Conservation (phyloP, 345 rosid genomes). For the Melaleuca quinquenervia region DNA sequence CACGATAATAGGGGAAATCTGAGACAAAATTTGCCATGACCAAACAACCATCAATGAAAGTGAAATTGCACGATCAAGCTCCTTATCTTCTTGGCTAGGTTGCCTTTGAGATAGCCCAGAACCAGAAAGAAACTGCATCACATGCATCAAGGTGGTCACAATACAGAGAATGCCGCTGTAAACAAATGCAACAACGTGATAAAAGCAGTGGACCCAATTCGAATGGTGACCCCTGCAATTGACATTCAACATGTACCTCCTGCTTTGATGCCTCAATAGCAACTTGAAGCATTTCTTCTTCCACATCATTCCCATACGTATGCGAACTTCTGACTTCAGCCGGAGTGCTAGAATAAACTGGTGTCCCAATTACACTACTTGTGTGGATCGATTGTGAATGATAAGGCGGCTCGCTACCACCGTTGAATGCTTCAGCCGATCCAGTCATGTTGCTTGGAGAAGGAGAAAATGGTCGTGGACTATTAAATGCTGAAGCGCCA, state of each 20-base stretch:
- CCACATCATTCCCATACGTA: constrained; percentile 24
- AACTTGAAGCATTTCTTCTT: constrained; percentile 62
- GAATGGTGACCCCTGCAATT: neutral
- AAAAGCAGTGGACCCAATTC: neutral
- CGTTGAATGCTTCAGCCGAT: constrained; percentile 12
- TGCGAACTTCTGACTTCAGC: constrained; percentile 18
- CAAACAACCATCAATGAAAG: constrained; percentile 58
- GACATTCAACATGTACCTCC: constrained; percentile 17
- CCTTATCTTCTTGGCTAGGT: constrained; percentile 50
- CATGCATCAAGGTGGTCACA: neutral
- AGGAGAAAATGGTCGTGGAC: constrained; percentile 9
- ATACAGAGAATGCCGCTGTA: neutral
- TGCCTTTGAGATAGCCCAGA: constrained; percentile 20
- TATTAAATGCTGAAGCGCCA: constrained; percentile 28
- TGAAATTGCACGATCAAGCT: constrained; percentile 61
- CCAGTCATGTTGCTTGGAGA: constrained; percentile 26
- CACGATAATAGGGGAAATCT: neutral
- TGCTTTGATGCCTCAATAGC: constrained; percentile 77
- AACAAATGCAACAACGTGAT: neutral
- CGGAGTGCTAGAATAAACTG: constrained; percentile 17
- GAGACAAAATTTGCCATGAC: neutral
- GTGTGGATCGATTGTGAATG: constrained; percentile 18
- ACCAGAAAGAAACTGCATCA: constrained; percentile 37
- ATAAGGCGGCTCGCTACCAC: constrained; percentile 23
- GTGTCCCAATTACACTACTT: constrained; percentile 11